phyloP scores from a whole-genome alignment of 2,329 filamentous ascomycete species.

The Calonectria pteridis region DNA sequence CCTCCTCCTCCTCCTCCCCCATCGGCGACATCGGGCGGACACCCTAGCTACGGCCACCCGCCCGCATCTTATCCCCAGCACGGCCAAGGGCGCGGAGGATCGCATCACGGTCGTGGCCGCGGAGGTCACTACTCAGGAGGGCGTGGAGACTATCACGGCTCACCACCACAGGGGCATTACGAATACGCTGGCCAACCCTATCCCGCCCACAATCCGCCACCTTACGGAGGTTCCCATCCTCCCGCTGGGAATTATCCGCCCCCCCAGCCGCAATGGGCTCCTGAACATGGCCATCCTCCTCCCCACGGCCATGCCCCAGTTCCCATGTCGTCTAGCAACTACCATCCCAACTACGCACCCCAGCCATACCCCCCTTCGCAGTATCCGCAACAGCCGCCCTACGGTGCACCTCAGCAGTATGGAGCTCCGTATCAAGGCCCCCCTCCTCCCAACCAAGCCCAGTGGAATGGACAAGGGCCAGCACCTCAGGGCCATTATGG shows the following conservation, averaged over 20 bases:
- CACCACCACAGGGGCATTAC: conserved; percentile 54
- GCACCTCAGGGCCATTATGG: conserved; percentile 54
- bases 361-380: conserved; percentile 62
- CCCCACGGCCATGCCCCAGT: conserved; percentile 60
- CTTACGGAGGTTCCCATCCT: conserved; percentile 51
- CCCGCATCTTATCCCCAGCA: conserved; percentile 54
- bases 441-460: conserved; percentile 50
- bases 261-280: conserved; percentile 57
- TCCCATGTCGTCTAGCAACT: conserved; percentile 65
- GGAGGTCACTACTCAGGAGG: conserved; percentile 54
- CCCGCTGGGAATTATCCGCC: conserved; percentile 53
- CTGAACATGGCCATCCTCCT: conserved; percentile 55
- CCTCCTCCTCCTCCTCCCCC: conserved; percentile 64
- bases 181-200: conserved; percentile 58
- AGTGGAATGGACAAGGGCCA: conserved; percentile 51
- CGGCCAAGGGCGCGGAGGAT: conserved; percentile 52
- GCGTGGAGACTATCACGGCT: conserved; percentile 56
- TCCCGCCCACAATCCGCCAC: conserved; percentile 45
- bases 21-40: conserved; percentile 44
- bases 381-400: conserved; percentile 59
- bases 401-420: conserved; percentile 56
- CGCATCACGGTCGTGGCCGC: conserved; percentile 53
- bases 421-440: conserved; percentile 52
- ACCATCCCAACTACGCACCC: conserved; percentile 70
- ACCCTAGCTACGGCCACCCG: conserved; percentile 55